Conservation (phyloP, 1,139 yeast genomes). For the Geotrichum phurueaensis region DNA sequence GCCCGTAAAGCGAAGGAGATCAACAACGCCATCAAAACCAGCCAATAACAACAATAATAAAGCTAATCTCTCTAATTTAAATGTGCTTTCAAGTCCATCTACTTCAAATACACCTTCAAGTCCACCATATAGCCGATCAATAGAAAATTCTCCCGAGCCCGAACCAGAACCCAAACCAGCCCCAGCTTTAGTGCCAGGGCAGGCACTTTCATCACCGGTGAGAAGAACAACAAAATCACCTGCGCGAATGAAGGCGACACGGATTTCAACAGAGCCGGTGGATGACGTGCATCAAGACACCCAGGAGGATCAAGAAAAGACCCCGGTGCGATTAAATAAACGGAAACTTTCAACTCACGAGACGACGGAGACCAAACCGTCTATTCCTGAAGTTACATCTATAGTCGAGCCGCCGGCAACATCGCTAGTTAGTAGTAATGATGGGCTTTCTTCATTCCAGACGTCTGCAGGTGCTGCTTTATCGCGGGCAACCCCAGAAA, state of each 20-base stretch:
- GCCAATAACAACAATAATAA: not conserved
- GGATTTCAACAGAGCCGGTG: not conserved
- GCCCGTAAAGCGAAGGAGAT: not conserved
- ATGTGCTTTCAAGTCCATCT: not conserved
- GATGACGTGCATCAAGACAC: not conserved
- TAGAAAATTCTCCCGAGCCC: conserved; percentile 11
- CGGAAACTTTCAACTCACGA: not conserved
- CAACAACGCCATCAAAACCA: not conserved
- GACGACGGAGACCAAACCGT: not conserved
- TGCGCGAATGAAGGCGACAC: not conserved
- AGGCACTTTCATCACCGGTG: not conserved
- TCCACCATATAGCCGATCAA: conserved; percentile 11
- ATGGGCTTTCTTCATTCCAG: not conserved
- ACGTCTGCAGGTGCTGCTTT: not conserved
- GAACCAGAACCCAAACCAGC: not conserved
- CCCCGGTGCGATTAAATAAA: not conserved
- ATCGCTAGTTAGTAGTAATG: not conserved
- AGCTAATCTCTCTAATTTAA: not conserved
- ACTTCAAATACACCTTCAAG: not conserved
- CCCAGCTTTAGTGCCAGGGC: not conserved
- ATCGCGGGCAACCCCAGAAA: conserved; percentile 2
- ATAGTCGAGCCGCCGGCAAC: not conserved
- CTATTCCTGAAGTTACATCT: not conserved
- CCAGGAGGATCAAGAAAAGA: not conserved
- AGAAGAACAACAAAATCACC: not conserved